These are phyloP conservation scores for Annulohypoxylon stygium DNA, from an alignment of 495 filamentous ascomycete species.

Conservation along the genomic window DNA sequence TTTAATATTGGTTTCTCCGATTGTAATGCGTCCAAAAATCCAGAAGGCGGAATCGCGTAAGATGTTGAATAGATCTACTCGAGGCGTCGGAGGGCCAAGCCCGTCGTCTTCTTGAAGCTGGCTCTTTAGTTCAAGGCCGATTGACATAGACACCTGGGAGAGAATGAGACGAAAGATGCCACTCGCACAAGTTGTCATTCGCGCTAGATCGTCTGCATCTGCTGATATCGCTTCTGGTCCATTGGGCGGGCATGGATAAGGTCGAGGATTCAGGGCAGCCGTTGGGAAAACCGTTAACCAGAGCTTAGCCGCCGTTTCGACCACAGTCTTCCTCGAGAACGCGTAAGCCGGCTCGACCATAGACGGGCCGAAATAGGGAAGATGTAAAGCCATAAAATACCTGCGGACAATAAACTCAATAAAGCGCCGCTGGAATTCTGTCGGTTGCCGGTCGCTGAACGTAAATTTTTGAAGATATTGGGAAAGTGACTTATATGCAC, in stretches of 20 bases:
- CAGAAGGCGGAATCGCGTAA: slow-evolving; percentile 62
- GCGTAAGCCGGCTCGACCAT: slow-evolving; percentile 60
- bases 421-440: slow-evolving; percentile 54
- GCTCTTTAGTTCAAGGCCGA: slow-evolving; percentile 62
- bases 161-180: slow-evolving; percentile 58
- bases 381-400: slow-evolving; percentile 63
- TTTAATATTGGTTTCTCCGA: slow-evolving; percentile 71
- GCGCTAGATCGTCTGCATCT: slow-evolving; percentile 52
- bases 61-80: slow-evolving; percentile 63
- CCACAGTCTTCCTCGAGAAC: slow-evolving; percentile 62
- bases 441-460: slow-evolving; percentile 38
- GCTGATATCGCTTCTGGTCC: slow-evolving; percentile 12
- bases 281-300: slow-evolving; percentile 60
- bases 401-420: slow-evolving; percentile 62
- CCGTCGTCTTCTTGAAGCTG: slow-evolving; percentile 66
- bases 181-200: slow-evolving; percentile 55
- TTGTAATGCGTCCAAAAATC: slow-evolving; percentile 56
- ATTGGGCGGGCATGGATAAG: slow-evolving; percentile 1
- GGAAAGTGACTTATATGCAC: slow-evolving; percentile 54
- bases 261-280: slow-evolving; percentile 39
- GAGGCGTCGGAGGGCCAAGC: slow-evolving; percentile 56
- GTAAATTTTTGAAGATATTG: slow-evolving; percentile 55
- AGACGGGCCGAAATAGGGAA: slow-evolving; percentile 57
- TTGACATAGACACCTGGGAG: slow-evolving; percentile 58
- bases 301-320: slow-evolving; percentile 65